A percentile compares a stretch with the other conserved stretches of the same genome.
Conservation (phyloP, 257 asterid genomes). For the Nicotiana undulata region DNA sequence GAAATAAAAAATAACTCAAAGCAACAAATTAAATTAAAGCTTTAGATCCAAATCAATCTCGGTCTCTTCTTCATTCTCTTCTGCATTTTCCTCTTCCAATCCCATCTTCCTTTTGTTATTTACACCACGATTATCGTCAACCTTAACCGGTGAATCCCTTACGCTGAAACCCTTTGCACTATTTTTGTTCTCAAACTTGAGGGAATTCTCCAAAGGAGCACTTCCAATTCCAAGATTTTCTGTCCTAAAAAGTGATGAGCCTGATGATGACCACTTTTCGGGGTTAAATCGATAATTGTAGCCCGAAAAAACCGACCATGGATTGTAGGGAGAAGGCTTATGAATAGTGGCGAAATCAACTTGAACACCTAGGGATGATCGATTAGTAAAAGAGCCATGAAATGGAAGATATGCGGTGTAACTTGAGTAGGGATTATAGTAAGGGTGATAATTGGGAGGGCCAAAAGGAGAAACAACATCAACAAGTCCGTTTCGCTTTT, state of each 20-base stretch:
- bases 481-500: constrained; percentile 31
- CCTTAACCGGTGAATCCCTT: background rate
- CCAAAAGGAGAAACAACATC: constrained; percentile 27
- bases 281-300: constrained; percentile 14
- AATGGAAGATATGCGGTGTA: constrained; percentile 24
- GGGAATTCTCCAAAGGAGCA: background rate
- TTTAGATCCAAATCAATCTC: background rate
- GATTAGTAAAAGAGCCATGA: constrained; percentile 17
- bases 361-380: constrained; percentile 32
- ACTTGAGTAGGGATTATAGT: constrained; percentile 22
- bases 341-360: constrained; percentile 29
- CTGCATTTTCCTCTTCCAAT: background rate
- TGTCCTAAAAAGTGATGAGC: constrained; percentile 7
- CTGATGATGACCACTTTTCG: constrained; percentile 14
- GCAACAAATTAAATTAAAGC: background rate
- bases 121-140: background rate
- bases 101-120: background rate
- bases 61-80: background rate
- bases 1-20: background rate
- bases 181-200: background rate
- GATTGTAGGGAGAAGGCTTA: constrained; percentile 28
- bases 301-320: constrained; percentile 16
- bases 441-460: constrained; percentile 27
- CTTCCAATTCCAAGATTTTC: background rate
- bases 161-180: background rate